phyloP scores from a whole-genome alignment of 139 green algal genomes.

The Chlamydomonas urium region DNA sequence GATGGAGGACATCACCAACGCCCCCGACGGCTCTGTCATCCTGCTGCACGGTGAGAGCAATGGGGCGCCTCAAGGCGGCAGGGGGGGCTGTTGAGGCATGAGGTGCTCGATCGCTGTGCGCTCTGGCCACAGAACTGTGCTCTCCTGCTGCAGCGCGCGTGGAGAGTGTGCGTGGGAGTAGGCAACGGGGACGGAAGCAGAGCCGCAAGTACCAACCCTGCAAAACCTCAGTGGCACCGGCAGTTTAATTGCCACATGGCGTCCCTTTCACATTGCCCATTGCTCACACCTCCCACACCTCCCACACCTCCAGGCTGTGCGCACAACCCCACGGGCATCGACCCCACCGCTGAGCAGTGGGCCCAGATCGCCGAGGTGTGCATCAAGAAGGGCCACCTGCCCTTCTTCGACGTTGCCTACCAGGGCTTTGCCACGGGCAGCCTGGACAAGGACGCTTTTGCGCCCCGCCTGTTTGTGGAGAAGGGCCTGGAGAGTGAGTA shows the following conservation, averaged over 20 bases:
- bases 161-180: too few species aligned
- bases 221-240: too few species aligned
- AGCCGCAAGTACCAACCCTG: too few species aligned
- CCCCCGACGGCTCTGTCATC: conserved; percentile 85
- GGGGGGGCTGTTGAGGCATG: too few species aligned
- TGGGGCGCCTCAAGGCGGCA: too few species aligned
- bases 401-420: conserved; percentile 98
- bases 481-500: conserved; percentile 20
- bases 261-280: too few species aligned
- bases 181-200: too few species aligned
- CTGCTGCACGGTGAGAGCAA: conserved; percentile 88
- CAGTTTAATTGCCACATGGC: too few species aligned
- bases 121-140: too few species aligned
- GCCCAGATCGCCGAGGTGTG: conserved; percentile 79
- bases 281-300: background rate
- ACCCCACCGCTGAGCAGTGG: conserved; percentile 96
- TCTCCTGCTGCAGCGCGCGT: too few species aligned
- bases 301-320: conserved; percentile 71
- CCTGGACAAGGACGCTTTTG: conserved; percentile 89
- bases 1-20: conserved; percentile 78
- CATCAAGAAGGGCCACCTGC: conserved; percentile 73
- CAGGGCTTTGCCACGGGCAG: conserved; percentile 73
- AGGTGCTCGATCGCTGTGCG: too few species aligned
- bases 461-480: conserved; percentile 27
- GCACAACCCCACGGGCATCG: conserved; percentile 97